Evolutionary conservation across 2,329 filamentous ascomycete genomes (phyloP), one percentile per base, ranked within the genome.

Genomic region (Zymoseptoria passerinii): DNA sequence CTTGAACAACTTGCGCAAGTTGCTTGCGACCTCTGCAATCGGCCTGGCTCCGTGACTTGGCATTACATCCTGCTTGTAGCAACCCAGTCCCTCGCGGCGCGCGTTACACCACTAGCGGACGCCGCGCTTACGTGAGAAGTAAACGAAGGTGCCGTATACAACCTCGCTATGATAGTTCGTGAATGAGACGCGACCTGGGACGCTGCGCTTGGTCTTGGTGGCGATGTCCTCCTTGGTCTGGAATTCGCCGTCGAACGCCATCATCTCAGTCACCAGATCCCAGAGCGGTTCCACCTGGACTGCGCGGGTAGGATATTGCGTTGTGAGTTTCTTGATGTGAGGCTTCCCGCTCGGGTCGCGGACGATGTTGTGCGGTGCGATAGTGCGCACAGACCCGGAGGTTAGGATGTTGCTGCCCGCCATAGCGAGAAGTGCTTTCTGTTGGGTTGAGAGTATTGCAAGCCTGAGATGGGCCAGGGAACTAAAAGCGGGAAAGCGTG

Each of bases 191-290:
- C 58, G 52, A 8, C 58, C 54, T 13, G 54, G 29, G 3, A 3
- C 8, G 9, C n/a, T 9, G 48, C 48, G 49, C 19, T 28, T n/a
- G 18, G 10, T 44, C 10, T 5, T 6, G 3, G 18, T 44, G 18
- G 7, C 19, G 4, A 27, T n/a, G 4, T 48, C 35, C n/a, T 10
- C 8, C 2, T 55, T 29, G 8, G 20, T 7, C 48, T 55, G 10
- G 9, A 53, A 53, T 52, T 60, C 55, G 13, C 51, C 49, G 49
- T 57, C 58, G 28, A 60, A 9, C 3, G 55, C 55, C 13, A 60
- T 18, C 5, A 44, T 18, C 16, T 20, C 44, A 2, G 55, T 60
- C 18, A 60, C 27, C 10, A 60, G 20, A 20, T 54, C 35, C 19
- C 50, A 40, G 2, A 29, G 52, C n/a, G 55, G 55, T 18, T 27